Evolutionary conservation across 768 basidiomycete species (phyloP).

Genomic region (Collybiopsis confluens): DNA sequence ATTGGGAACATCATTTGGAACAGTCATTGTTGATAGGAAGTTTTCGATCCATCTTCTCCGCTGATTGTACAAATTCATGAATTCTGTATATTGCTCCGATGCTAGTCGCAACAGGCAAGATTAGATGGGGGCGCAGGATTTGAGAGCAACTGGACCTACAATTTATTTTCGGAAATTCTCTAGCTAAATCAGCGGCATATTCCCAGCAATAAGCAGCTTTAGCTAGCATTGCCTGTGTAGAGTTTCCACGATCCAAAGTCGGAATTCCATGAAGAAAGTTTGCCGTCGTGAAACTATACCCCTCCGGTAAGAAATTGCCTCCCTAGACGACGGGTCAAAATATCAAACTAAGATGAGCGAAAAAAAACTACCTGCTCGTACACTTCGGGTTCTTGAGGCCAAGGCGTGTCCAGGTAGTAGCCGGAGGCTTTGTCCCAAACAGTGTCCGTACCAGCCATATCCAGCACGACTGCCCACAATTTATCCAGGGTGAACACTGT

Average conservation of each 20-base stretch:
- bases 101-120: background rate
- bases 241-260: background rate
- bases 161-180: background rate
- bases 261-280: background rate
- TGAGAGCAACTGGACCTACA: background rate
- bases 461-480: conserved; percentile 23
- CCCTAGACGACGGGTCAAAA: background rate
- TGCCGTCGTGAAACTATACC: background rate
- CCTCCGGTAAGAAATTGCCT: background rate
- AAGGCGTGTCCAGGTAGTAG: conserved; percentile 28
- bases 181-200: background rate
- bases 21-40: background rate
- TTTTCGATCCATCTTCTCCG: background rate
- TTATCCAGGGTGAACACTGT: conserved; percentile 28
- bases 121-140: background rate
- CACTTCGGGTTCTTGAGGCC: conserved; percentile 26
- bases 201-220: conserved; percentile 1
- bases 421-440: conserved; percentile 16
- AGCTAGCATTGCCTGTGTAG: background rate
- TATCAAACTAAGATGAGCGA: background rate
- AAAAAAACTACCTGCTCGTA: background rate
- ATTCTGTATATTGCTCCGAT: background rate
- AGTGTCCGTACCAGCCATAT: conserved; percentile 22
- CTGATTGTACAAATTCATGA: background rate
- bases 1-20: background rate